Base-by-base conservation (phyloP, 1,284 basidiomycete species). In the Gymnopus androsaceus region DNA sequence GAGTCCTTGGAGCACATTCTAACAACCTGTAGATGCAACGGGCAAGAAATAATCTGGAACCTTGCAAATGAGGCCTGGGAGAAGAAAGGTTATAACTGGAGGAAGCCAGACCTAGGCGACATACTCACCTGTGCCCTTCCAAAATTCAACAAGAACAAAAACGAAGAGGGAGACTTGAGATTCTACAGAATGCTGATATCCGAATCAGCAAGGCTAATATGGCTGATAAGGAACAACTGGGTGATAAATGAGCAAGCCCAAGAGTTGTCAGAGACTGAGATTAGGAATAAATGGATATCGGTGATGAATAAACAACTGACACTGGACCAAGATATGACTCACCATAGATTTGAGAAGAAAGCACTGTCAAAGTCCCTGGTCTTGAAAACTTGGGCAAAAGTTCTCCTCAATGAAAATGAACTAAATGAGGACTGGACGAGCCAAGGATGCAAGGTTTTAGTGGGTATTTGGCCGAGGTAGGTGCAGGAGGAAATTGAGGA, bases 1-100 rank as follows among this genome's bases (percentile, higher is more conserved):
- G 70, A 71, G 28, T 49, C 62, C 2, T 62, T 72, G 58, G 61
- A 65, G 3, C 69, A 72, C 52, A 69, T 71, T 4, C 61, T 71
- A 0, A 61, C 60, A 2, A 19, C 58, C 27, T 71, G 70, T 56
- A 17, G 41, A 0, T 58, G 59, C 0, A 47, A 48, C 0, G 69
- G 64, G 3, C 60, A 60, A 21, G 33, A 56, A 11, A 12, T 21
- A 7, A 54, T 68, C 25, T 70, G 68, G 68, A 30, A 56, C 1
- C 55, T 67, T 1, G 54, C 61, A 1, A 27, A 25, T 7, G 21
- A 55, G 12, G 50, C 61, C n/a, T 60, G 60, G 61, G 14, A 30
- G 8, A 54, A 12, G 34, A 49, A 53, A 25, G 47, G 40, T 23
- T 40, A 30, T 2, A 31, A 38, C 14, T 56, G 51, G 50, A 27